Base-by-base conservation (phyloP, 257 asterid species). In the Solanum phureja region DNA sequence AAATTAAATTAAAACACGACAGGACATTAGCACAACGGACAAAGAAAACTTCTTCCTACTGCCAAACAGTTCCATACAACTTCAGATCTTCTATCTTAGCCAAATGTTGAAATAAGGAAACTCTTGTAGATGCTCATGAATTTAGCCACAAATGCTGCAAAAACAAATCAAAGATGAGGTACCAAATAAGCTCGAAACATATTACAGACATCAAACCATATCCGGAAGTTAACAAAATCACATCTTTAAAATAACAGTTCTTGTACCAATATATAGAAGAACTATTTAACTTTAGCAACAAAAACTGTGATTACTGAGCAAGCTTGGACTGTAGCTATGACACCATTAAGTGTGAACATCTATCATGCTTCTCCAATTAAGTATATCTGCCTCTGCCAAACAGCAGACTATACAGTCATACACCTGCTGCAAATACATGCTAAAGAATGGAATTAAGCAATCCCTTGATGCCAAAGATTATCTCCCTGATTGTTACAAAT, bases 101-200 rank as follows among this genome's bases (percentile, higher is more conserved):
- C 99, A 85, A 97, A 95, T 56, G 98, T 95, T 89, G 95, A 95
- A 27, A 95, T 94, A 90, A 97, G 99, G 94, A 95, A 97, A 64
- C 95, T 95, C 90, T 93, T 97, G 91, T 95, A 97, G 90, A 95
- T 90, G 95, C 99, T 97, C 99, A 97, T 97, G 92, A 97, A 95
- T 93, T 97, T 97, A 88, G 99, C 99, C 86, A 97, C 98, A 86
- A 97, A 97, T 56, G 99, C 99, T 95, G 99, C 95, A 91, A 89
- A 12, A 12, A 85, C 89, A 37, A 52, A 90, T 83, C 58, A 81
- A 86, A 86, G 44, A 74, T 86, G 88, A 88, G 7, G 35, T 9
- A 60, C 49, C 10, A n/a, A 84, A 79, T 81, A 60, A 81, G 66
- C 85, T 81, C 40, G 3, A 40, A 40, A 77, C 33, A 40, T 24